Percentiles rank a stretch among this genome's conserved stretches.
Evolutionary conservation across 768 basidiomycete genomes (phyloP).

Genomic region (Lactarius akahatsu): DNA sequence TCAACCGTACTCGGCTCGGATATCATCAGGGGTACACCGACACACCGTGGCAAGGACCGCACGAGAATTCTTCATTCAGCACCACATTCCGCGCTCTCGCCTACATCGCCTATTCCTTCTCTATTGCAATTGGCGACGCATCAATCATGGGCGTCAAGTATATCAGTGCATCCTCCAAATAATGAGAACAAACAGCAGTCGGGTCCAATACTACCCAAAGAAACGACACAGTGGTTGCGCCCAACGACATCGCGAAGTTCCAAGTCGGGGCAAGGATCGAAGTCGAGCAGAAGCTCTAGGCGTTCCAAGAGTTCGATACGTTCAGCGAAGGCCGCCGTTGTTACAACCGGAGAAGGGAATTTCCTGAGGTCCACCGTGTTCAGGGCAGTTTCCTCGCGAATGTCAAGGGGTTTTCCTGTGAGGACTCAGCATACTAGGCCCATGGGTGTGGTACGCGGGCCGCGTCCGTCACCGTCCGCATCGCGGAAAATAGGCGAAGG

Average conservation of each 20-base stretch:
- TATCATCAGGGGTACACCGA: slow-evolving; percentile 31
- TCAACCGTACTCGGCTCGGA: slow-evolving; percentile 35
- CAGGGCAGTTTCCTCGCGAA: background rate
- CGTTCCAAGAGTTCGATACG: slow-evolving; percentile 16
- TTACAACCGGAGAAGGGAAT: background rate
- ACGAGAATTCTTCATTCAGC: slow-evolving; percentile 14
- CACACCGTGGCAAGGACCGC: slow-evolving; percentile 13
- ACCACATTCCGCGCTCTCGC: background rate
- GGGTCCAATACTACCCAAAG: background rate
- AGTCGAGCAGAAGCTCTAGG: slow-evolving; percentile 13
- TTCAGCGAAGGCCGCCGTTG: slow-evolving; percentile 3
- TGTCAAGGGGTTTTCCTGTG: background rate
- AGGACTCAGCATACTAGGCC: background rate
- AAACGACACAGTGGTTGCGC: background rate
- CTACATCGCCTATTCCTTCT: slow-evolving; percentile 5
- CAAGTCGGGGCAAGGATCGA: slow-evolving; percentile 12
- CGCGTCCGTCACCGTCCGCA: slow-evolving; percentile 16
- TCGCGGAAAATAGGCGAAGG: background rate
- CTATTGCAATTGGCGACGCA: background rate
- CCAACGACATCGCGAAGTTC: slow-evolving; percentile 4
- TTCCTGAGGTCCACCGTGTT: background rate
- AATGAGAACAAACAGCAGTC: background rate
- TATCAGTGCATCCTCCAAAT: background rate
- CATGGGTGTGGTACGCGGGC: slow-evolving; percentile 14
- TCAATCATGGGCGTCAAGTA: slow-evolving; percentile 15